phyloP scores from a whole-genome alignment of 139 green algal species.

The Coelastrella sp. region DNA sequence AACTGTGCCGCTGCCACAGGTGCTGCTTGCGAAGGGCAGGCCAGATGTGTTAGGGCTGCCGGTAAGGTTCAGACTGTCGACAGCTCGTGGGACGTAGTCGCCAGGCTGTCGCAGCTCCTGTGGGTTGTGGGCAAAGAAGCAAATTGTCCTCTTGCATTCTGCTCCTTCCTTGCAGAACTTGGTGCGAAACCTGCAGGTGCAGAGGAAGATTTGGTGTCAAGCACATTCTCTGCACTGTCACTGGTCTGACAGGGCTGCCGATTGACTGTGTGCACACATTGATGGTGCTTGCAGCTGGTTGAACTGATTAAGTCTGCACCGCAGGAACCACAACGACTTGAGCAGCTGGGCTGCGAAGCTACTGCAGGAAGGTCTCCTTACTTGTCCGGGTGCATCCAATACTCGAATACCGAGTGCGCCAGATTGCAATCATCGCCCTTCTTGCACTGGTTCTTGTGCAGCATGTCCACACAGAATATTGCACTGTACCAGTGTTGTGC shows the following conservation, averaged over 20 bases:
- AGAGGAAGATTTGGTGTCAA: no score
- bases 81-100: background rate
- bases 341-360: no score
- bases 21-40: background rate
- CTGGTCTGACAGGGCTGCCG: no score
- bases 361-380: background rate
- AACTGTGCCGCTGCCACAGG: no score
- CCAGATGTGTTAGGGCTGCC: background rate
- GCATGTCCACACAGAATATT: background rate
- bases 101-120: slow-evolving; percentile 26
- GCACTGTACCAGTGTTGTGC: slow-evolving; percentile 86
- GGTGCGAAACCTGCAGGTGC: slow-evolving; percentile 82
- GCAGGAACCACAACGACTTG: no score
- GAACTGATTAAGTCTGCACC: no score
- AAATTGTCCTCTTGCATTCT: slow-evolving; percentile 9
- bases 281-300: no score
- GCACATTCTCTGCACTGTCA: no score
- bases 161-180: slow-evolving; percentile 78
- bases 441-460: slow-evolving; percentile 67
- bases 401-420: slow-evolving; percentile 79
- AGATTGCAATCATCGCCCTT: slow-evolving; percentile 82
- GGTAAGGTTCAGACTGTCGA: background rate
- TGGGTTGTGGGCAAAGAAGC: slow-evolving; percentile 38
- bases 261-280: no score
- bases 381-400: slow-evolving; percentile 81